phyloP scores from a whole-genome alignment of 2,329 filamentous ascomycete species.

The Pseudogymnoascus sp. region DNA sequence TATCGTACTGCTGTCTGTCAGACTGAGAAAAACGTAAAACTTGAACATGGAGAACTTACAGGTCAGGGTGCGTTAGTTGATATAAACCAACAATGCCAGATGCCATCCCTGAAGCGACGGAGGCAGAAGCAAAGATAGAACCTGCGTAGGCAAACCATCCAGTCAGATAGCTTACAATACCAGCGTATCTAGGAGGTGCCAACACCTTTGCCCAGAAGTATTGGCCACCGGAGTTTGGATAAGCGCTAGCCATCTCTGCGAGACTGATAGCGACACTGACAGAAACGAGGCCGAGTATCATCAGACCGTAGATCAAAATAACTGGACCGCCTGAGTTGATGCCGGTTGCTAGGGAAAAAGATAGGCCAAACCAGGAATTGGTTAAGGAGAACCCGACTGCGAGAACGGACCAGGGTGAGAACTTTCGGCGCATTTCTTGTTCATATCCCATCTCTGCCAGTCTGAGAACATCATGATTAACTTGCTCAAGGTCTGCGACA shows the following conservation, averaged over 20 bases:
- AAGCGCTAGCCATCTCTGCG: conserved; percentile 35
- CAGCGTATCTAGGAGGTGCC: conserved; percentile 31
- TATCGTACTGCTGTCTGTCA: conserved; percentile 20
- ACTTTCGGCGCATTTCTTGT: conserved; percentile 34
- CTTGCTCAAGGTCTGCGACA: conserved; percentile 22
- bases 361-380: conserved; percentile 34
- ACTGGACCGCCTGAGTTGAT: conserved; percentile 36
- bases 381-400: conserved; percentile 36
- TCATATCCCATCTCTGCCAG: conserved; percentile 29
- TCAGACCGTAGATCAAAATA: conserved; percentile 34
- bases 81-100: conserved; percentile 43
- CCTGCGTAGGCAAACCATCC: conserved; percentile 46
- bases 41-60: conserved; percentile 32
- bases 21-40: neutral
- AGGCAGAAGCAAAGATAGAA: conserved; percentile 44
- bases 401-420: conserved; percentile 35
- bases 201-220: conserved; percentile 37
- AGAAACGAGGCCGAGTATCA: conserved; percentile 39
- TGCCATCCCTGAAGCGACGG: conserved; percentile 41
- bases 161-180: conserved; percentile 32
- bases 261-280: conserved; percentile 28
- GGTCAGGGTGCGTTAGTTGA: conserved; percentile 42
- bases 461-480: conserved; percentile 32
- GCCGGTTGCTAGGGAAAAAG: conserved; percentile 28
- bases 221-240: conserved; percentile 36